Evolutionary conservation across 345 rosid genomes (phyloP), one percentile per base, ranked within the genome.

Genomic region (Melaleuca quinquenervia): DNA sequence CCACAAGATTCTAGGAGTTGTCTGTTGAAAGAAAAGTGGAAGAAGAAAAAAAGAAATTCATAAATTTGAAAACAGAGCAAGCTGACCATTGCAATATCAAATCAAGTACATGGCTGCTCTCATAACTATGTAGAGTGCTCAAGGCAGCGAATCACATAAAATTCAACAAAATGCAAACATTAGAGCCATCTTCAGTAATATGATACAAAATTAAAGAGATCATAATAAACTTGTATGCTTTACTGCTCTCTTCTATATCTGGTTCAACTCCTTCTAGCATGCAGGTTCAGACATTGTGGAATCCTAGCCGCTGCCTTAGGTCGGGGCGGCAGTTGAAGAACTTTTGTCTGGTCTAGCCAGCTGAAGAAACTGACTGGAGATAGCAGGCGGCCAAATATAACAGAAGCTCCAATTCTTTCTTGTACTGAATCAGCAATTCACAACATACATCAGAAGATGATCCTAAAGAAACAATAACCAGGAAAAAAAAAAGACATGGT

Each of bases 251-350:
- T 75, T 93, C 90, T 44, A 94, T 91, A 82, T 86, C 91, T 18
- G 98, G 99, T 83, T 98, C 99, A 88, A 95, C 97, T 88, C 99
- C 99, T 89, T 96, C 99, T 85, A 95, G 90, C 97, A 98, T 93
- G 85, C 52, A 52, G 82, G 27, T 85, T 21, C 56, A 70, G 36
- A 44, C 45, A 54, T 82, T 80, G 52, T 48, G 22, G 51, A 55
- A 32, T 3, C 58, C 85, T 82, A 89, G 87, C 91, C 88, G 70
- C 84, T 84, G 84, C 90, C 91, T 87, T 88, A 92, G 41, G 84
- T 84, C 52, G 32, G 51, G 44, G 92, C 7, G 22, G 90, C 52
- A 8, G 86, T 29, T 41, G 91, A 26, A 8, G 85, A 80, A 0
- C 84, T 51, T 75, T 88, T 86, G 27, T 84, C 85, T n/a, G 3